phyloP scores from a whole-genome alignment of 1,139 yeast genomes.

The Suhomyces bribrorum region DNA sequence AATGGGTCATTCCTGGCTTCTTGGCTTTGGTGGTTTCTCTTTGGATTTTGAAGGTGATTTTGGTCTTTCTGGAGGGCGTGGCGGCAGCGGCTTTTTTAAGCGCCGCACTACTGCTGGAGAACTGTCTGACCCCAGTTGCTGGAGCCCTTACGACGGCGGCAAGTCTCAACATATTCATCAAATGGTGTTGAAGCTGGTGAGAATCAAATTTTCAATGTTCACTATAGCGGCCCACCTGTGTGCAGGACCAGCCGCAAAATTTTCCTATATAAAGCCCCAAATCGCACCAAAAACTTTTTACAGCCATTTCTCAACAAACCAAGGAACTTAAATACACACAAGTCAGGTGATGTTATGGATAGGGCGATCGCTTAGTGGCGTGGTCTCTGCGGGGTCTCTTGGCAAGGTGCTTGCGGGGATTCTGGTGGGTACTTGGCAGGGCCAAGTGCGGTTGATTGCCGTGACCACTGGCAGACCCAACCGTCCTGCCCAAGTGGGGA shows the following conservation, averaged over 20 bases:
- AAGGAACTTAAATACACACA: background rate
- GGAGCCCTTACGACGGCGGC: constrained; percentile 6
- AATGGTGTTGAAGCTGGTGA: constrained; percentile 3
- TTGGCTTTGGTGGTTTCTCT: constrained; percentile 26
- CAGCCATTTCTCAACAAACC: constrained; percentile 3
- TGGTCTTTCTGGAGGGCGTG: constrained; percentile 15
- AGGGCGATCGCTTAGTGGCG: background rate
- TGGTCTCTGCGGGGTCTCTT: background rate
- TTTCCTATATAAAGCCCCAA: constrained; percentile 4
- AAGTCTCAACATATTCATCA: constrained; percentile 15
- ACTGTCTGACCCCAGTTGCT: constrained; percentile 5
- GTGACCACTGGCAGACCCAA: background rate
- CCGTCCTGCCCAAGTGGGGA: no score
- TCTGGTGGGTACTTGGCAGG: no score
- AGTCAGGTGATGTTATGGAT: background rate
- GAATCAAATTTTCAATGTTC: constrained; percentile 5
- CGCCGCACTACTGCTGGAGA: constrained; percentile 10
- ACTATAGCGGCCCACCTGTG: background rate
- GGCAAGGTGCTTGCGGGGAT: no score
- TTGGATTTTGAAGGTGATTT: constrained; percentile 13
- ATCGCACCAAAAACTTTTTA: background rate
- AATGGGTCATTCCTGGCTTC: constrained; percentile 49
- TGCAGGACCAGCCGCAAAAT: constrained; percentile 5
- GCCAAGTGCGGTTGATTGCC: no score
- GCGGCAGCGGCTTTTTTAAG: constrained; percentile 11